These are phyloP conservation scores for Podaxis sp. DNA, from an alignment of 768 basidiomycete genomes.

Conservation along the genomic window DNA sequence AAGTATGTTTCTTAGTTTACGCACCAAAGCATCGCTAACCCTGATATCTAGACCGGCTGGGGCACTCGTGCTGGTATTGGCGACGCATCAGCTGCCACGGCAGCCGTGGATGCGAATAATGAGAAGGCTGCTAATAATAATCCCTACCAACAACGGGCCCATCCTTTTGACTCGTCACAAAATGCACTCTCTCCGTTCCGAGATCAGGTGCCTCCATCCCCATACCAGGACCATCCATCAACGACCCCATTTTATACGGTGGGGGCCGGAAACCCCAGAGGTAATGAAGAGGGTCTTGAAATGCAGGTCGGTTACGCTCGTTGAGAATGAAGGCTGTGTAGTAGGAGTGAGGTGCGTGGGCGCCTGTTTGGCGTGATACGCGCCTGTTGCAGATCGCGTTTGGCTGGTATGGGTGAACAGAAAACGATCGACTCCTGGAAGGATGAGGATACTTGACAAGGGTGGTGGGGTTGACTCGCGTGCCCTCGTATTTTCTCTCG, in stretches of 20 bases:
- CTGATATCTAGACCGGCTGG: slow-evolving; percentile 70
- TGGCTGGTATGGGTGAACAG: background rate
- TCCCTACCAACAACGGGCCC: slow-evolving; percentile 14
- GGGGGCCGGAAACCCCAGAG: slow-evolving; percentile 16
- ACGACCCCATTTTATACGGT: slow-evolving; percentile 20
- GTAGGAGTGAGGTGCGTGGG: background rate
- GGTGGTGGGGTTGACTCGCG: background rate
- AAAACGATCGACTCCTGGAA: background rate
- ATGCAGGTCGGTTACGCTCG: slow-evolving; percentile 34
- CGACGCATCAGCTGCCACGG: slow-evolving; percentile 73
- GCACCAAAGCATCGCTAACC: background rate
- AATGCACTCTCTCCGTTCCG: slow-evolving; percentile 22
- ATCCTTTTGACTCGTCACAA: slow-evolving; percentile 4
- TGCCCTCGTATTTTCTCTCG: background rate
- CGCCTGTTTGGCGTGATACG: background rate
- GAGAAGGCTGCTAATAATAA: slow-evolving; percentile 26
- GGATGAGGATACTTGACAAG: background rate
- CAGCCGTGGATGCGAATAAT: slow-evolving; percentile 50
- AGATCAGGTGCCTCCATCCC: slow-evolving; percentile 23
- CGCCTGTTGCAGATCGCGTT: background rate
- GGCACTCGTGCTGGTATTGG: slow-evolving; percentile 94
- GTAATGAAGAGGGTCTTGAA: slow-evolving; percentile 28
- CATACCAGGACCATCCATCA: slow-evolving; percentile 20
- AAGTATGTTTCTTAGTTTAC: slow-evolving; percentile 40
- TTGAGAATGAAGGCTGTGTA: slow-evolving; percentile 10